Percentiles rank a stretch among this genome's conserved stretches.
These are phyloP conservation scores for Thraustochytrium sp. DNA, from an alignment of 352 stramenopile genomes.

Conservation along the genomic window DNA sequence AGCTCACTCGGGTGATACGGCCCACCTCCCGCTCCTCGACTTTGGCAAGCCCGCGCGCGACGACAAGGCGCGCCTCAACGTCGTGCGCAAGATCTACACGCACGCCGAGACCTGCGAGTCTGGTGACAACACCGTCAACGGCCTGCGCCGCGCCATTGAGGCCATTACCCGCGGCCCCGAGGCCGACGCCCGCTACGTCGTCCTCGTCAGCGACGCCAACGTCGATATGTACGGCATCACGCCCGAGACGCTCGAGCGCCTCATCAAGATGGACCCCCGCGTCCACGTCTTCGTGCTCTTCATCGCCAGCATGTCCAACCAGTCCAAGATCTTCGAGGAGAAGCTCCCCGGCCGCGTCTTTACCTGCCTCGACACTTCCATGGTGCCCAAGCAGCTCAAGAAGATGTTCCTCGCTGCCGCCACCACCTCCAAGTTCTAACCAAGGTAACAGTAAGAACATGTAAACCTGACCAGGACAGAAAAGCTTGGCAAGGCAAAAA, in stretches of 20 bases:
- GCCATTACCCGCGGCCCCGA: conserved; percentile 57
- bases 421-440: conserved; percentile 8
- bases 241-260: conserved; percentile 41
- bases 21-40: conserved; percentile 67
- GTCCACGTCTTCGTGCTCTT: conserved; percentile 51
- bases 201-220: conserved; percentile 90
- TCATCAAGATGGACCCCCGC: conserved; percentile 46
- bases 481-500: too few species aligned
- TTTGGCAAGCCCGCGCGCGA: conserved; percentile 70
- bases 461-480: too few species aligned
- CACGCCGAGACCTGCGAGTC: conserved; percentile 87
- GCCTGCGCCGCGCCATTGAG: conserved; percentile 70
- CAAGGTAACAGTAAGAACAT: too few species aligned
- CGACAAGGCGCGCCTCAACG: conserved; percentile 75
- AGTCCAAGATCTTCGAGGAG: conserved; percentile 62
- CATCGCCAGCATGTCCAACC: conserved; percentile 61
- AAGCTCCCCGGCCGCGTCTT: conserved; percentile 56
- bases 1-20: conserved; percentile 35
- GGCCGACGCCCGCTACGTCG: conserved; percentile 64
- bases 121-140: conserved; percentile 87
- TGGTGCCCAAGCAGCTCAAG: conserved; percentile 38
- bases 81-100: conserved; percentile 85
- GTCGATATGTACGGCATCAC: conserved; percentile 80
- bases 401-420: conserved; percentile 43
- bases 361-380: neutral